Base-by-base conservation (phyloP, 1,284 basidiomycete species). In the Rhodotorula sp. region DNA sequence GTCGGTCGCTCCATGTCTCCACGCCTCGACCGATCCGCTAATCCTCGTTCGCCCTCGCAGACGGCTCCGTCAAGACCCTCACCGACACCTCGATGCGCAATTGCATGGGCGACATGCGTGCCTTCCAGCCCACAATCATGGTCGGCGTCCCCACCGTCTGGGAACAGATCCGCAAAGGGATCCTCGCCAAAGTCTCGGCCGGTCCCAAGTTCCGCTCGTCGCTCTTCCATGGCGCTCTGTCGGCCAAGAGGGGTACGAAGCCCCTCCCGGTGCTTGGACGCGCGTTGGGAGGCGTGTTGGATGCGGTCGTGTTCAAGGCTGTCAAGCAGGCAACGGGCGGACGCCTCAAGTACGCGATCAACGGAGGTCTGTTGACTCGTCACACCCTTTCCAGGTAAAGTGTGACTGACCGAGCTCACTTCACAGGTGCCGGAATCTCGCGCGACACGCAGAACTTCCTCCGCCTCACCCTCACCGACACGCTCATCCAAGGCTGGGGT, bases 371-470 rank as follows among this genome's bases (percentile, higher is more conserved):
- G 67, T 47, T 9, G 10, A 11, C 1, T 7, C 9, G 2, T 29
- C 59, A 13, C 34, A 22, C n/a, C 27, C n/a, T 20, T 27, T 62
- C 30, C 20, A 30, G 29, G 2, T 36, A 8, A 4, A 11, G 13
- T n/a, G n/a, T n/a, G 29, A 15, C 29, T 58, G 47, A 64, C 30
- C 11, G 4, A 2, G 11, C 13, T 27, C 15, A 0, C 9, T 82
- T 96, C 78, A 8, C 86, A 71, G 94, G 94, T 67, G 92, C 94
- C 1, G 88, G 91, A 22, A 83, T 98, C 71, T 90, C 88, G 72
- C 82, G 80, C 62, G 90, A 92, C 77, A 95, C 94, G 0, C 94
- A 98, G 80, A 88, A 94, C 79, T 97, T 97, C 84, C 83, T 98
- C 79, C 85, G 85, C 61, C 84, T 86, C 55, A 88, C 91, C 15